Evolutionary conservation across 768 basidiomycete genomes (phyloP), one percentile per base, ranked within the genome.

Genomic region (Termitomyces sp.): DNA sequence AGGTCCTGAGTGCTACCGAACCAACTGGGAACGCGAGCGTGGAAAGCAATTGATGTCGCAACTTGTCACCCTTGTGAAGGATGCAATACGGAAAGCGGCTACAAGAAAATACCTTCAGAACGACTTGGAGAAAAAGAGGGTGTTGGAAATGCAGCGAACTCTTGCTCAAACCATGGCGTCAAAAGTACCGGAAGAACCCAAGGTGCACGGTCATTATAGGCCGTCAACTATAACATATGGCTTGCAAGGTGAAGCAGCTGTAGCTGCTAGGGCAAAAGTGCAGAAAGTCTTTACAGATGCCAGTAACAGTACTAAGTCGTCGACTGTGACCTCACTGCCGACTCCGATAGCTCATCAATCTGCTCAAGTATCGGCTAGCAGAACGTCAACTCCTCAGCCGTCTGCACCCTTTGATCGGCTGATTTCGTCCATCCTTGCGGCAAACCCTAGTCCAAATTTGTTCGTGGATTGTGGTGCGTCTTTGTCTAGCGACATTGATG

Each of bases 21-120:
- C 74, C 53, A 84, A 74, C 28, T 91, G 90, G 90, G 80, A 84
- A 60, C 77, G 72, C 47, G 80, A 86, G 36, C 80, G 89, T 30
- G 79, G 81, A 6, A 83, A 81, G 59, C 82, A 81, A 63, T 72
- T 92, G 35, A 74, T 88, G 16, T 71, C 77, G 3, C 84, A 91
- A 65, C 73, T 91, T 35, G 72, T 86, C 16, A 72, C 73, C 22
- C 70, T 90, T 12, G 79, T 90, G 57, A 85, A 85, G 64, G 71
- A 68, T 51, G 88, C 88, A 6, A 76, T 81, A 16, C 74, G 74
- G 56, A 87, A 83, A 65, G 88, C 86, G 35, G 81, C 85, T 2
- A 72, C 81, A 40, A 82, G 79, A 65, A 80, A 78, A 12, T 79
- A 77, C 60, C 43, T 78, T 43, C 68, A 70, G 48, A 61, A 70